Evolutionary conservation across 345 rosid genomes (phyloP), one percentile per base, ranked within the genome.

Genomic region (Brassica nigra): DNA sequence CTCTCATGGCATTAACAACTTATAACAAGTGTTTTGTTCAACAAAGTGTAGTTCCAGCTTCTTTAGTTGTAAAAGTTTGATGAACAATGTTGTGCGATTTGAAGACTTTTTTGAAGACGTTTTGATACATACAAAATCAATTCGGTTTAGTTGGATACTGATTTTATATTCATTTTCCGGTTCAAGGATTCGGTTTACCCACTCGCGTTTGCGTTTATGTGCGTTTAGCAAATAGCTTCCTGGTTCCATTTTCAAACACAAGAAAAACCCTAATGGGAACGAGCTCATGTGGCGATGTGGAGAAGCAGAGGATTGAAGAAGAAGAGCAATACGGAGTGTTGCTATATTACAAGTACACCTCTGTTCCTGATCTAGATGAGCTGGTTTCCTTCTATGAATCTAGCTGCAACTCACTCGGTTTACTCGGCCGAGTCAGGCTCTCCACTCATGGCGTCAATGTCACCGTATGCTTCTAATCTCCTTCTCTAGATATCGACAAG

Each of bases 391-490:
- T 89, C 84, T 95, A 90, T 82, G 80, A 87, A n/a, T 87, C 90
- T 16, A 91, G 82, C 77, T 95, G 97, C 91, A 79, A 58, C 83
- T 84, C 89, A 16, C 90, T 91, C 59, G 80, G 83, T 61, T 90
- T 95, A 58, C 93, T 91, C 65, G 97, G 99, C 78, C 94, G 97
- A 7, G 91, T 91, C 76, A 92, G 99, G 54, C 79, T 95, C 87
- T 91, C 97, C 52, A 54, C 89, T 62, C 73, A 85, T 33, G 97
- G 97, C 77, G 97, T 95, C 83, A 95, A 92, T 67, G 97, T 92
- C 86, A 95, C 97, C 27, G 99, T 92, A 86, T 54, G 82, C 83
- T 75, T 73, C 68, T 37, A 7, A 81, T 81, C 55, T 63, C 49
- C 9, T 68, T 36, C 34, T 64, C 62, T 39, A 4, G 28, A 6